Evolutionary conservation across 768 basidiomycete species (phyloP), one percentile per base, ranked within the genome.

Genomic region (Termitomyces sp.): DNA sequence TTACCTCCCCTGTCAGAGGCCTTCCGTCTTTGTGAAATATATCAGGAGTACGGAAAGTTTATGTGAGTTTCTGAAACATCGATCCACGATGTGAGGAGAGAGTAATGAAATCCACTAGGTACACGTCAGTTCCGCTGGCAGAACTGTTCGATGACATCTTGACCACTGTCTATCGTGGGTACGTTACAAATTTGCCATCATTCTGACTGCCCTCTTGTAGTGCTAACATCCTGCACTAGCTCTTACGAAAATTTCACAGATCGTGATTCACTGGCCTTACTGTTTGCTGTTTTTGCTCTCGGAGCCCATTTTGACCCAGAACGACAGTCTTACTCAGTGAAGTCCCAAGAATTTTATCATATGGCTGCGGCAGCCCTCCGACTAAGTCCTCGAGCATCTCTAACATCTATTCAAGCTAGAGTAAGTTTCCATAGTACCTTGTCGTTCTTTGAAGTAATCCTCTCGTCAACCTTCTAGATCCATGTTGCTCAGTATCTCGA

Each of bases 211-310:
- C 44, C 18, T 45, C 9, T 39, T 18, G n/a, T 27, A 22, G 42
- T 33, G 58, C 45, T 63, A 18, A 54, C 24, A 44, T 49, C 27
- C 48, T 49, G 6, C 31, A 5, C 31, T 57, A 80, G 80, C 15
- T 75, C 73, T 4, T 76, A 75, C 13, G 76, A 76, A 47, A 64
- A 63, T 7, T 62, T 77, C 48, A 67, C 74, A 8, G 70, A 69
- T n/a, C 71, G 79, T n/a, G 84, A 89, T 58, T 70, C 79, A 1
- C 72, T 89, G 16, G 76, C 87, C 0, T 75, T 91, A 30, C 75
- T 91, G 20, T 88, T 86, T 66, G 78, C 80, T 45, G 69, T 90
- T 13, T 84, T 92, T 61, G 82, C 88, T 6, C 76, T 91, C 27
- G 88, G 81, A 0, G 72, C 78, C 0, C 73, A 89, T n/a, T 84